Base-by-base conservation (phyloP, 106 monocot species). In the Platanthera zijinensis region DNA sequence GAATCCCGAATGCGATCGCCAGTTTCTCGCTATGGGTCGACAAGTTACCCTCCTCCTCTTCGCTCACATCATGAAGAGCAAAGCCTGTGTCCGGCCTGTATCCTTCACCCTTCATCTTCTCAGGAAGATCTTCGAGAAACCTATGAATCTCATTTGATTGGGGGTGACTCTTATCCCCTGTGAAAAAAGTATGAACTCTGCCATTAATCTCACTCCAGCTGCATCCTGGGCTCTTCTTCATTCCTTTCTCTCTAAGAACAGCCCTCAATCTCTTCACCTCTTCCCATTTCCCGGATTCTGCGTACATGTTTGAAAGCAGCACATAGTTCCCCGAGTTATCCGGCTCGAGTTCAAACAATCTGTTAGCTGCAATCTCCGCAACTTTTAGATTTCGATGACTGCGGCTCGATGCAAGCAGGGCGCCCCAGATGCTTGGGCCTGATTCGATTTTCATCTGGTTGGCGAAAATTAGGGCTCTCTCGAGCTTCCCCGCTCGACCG, bases 151-250 rank as follows among this genome's bases (percentile, higher is more conserved):
- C 79, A 39, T 46, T 70, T n/a, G 73, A 63, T 50, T 86, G 80
- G 17, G 82, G 86, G 57, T 86, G 86, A 51, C 84, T 84, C 50
- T 18, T 80, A 54, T 88, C 84, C 6, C 83, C 84, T 19, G 78
- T 78, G 18, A 88, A 57, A 59, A 92, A 88, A 13, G 81, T 61
- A 76, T 92, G 79, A 30, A 71, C 63, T 62, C 74, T 77, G 4
- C 86, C 88, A 66, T 84, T 62, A 8, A 91, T 74, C 74, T 92
- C 92, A 72, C 69, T 86, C 86, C 88, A 85, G 70, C 92, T 92
- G 17, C 81, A 87, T 25, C 89, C 89, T 15, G 89, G 89, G 7
- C 61, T 80, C 77, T 89, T 87, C 63, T 52, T 74, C 9, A 86
- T 53, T 6, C 81, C 81, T 69, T 76, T 83, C 0, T 81, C 82